Conservation (phyloP, 2,329 filamentous ascomycete species). For the Teratosphaeria gauchensis region DNA sequence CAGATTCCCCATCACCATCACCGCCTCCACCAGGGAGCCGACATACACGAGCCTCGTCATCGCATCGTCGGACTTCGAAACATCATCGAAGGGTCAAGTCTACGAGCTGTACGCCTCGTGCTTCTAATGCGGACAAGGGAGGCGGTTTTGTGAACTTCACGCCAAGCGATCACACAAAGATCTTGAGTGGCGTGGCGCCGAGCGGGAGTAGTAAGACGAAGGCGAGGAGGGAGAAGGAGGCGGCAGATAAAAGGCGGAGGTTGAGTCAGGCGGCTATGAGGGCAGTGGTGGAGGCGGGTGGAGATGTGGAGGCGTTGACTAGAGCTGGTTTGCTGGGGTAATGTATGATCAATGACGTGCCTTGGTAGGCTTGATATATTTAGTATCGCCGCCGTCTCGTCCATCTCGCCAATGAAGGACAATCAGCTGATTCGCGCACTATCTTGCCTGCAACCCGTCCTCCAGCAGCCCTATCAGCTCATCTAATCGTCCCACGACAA, state of each 20-base stretch:
- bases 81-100: slow-evolving; percentile 21
- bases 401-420: not conserved
- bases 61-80: slow-evolving; percentile 10
- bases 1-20: slow-evolving; percentile 18
- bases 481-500: slow-evolving; percentile 24
- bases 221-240: slow-evolving; percentile 81
- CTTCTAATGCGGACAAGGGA: slow-evolving; percentile 33
- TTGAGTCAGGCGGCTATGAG: slow-evolving; percentile 59
- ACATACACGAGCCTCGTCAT: slow-evolving; percentile 7
- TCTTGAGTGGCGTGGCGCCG: slow-evolving; percentile 84
- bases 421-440: not conserved
- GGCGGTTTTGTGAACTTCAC: slow-evolving; percentile 78
- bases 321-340: slow-evolving; percentile 29
- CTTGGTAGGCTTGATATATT: not conserved
- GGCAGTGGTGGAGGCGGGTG: slow-evolving; percentile 61
- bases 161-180: slow-evolving; percentile 62
- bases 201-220: slow-evolving; percentile 91
- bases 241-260: slow-evolving; percentile 61
- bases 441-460: slow-evolving; percentile 9
- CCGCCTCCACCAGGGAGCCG: slow-evolving; percentile 18
- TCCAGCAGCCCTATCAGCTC: slow-evolving; percentile 22
- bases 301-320: slow-evolving; percentile 44
- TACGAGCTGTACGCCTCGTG: slow-evolving; percentile 16
- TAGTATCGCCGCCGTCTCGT: not conserved
- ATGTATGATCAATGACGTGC: not conserved